phyloP scores from a whole-genome alignment of 768 basidiomycete species.

The Pilatotrama ljubarskyi region DNA sequence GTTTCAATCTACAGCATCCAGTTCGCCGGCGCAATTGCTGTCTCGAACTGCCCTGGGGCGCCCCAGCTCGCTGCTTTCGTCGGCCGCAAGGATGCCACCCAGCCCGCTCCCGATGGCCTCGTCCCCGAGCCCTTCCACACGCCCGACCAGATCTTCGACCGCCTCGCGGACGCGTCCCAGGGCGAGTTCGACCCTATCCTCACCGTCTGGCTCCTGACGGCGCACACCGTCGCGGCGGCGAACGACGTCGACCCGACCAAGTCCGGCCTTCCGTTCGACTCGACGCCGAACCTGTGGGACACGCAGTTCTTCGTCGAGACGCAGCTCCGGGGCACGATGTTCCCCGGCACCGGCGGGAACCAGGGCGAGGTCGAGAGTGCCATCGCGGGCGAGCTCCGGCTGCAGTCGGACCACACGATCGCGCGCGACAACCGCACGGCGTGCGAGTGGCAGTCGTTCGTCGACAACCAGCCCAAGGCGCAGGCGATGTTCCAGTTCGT shows the following conservation, averaged over 20 bases:
- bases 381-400: slow-evolving; percentile 33
- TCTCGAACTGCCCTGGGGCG: neutral
- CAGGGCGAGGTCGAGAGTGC: slow-evolving; percentile 31
- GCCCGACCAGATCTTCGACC: slow-evolving; percentile 20
- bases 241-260: slow-evolving; percentile 25
- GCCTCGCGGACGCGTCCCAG: slow-evolving; percentile 14
- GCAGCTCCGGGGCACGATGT: slow-evolving; percentile 26
- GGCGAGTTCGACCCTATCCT: slow-evolving; percentile 14
- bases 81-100: slow-evolving; percentile 2
- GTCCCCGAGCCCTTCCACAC: slow-evolving; percentile 24
- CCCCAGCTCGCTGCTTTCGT: neutral
- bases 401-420: slow-evolving; percentile 31
- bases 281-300: slow-evolving; percentile 27
- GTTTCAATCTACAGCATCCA: neutral
- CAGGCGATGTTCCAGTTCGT: slow-evolving; percentile 5
- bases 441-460: slow-evolving; percentile 33
- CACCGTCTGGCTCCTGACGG: slow-evolving; percentile 18
- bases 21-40: neutral
- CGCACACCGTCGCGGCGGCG: slow-evolving; percentile 22
- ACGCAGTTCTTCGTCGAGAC: slow-evolving; percentile 30
- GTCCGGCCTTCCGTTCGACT: slow-evolving; percentile 26
- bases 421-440: slow-evolving; percentile 34
- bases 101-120: slow-evolving; percentile 17
- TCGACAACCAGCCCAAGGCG: neutral
- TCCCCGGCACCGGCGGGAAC: slow-evolving; percentile 27